These are phyloP conservation scores for Acorus calamus DNA, from an alignment of 106 monocot species.

Conservation along the genomic window DNA sequence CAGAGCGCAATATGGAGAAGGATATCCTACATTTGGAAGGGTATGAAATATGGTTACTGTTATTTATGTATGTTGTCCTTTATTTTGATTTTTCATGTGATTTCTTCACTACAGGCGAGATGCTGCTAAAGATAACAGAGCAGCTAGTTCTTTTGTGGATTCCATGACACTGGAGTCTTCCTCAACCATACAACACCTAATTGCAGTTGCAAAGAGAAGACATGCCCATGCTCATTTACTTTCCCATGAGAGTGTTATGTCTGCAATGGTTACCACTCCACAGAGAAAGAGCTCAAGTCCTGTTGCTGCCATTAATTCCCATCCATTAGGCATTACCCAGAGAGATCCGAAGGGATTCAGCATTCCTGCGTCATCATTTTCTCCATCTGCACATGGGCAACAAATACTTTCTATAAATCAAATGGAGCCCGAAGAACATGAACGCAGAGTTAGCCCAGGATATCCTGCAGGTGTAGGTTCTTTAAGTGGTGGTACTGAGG, in stretches of 20 bases:
- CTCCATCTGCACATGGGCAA: conserved; percentile 26
- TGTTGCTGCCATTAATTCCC: conserved; percentile 18
- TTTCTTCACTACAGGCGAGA: conserved; percentile 21
- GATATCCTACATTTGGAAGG: conserved; percentile 23
- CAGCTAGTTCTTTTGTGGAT: conserved; percentile 14
- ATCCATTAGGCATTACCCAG: conserved; percentile 24
- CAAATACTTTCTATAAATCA: conserved; percentile 16
- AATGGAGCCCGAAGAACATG: conserved; percentile 32
- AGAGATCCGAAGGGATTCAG: conserved; percentile 26
- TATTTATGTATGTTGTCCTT: conserved; percentile 1
- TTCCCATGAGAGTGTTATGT: conserved; percentile 20
- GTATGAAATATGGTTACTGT: conserved; percentile 19
- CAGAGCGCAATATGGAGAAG: conserved; percentile 33
- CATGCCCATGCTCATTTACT: conserved; percentile 33
- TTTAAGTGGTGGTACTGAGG: conserved; percentile 77
- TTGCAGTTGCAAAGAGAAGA: conserved; percentile 83
- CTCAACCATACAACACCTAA: conserved; percentile 76
- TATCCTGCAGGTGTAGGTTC: conserved; percentile 29
- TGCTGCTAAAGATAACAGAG: conserved; percentile 14
- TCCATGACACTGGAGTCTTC: conserved; percentile 31
- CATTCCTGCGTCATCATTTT: conserved; percentile 23
- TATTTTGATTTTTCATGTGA: conserved; percentile 4
- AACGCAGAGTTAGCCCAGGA: conserved; percentile 29
- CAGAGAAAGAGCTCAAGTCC: conserved; percentile 53
- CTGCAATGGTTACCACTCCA: conserved; percentile 19